Conservation (phyloP, 2,329 filamentous ascomycete species). For the Tolypocladium album region DNA sequence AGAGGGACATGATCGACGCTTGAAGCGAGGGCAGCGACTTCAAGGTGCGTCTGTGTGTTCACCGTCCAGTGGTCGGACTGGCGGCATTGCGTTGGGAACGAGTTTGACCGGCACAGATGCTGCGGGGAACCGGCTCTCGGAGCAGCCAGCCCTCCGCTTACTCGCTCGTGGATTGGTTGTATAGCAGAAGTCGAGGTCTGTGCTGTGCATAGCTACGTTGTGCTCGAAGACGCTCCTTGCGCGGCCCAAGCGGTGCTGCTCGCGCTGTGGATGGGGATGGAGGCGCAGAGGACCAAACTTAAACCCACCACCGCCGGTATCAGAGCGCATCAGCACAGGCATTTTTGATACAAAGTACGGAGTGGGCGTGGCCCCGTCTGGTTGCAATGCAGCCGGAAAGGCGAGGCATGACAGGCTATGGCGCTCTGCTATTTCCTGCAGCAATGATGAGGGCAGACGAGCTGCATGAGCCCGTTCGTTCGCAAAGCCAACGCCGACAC, state of each 20-base stretch:
- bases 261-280: background rate
- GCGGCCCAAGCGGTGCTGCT: too few species aligned
- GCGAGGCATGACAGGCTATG: background rate
- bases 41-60: background rate
- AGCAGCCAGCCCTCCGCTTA: background rate
- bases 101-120: background rate
- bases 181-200: background rate
- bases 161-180: background rate
- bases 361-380: background rate
- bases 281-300: background rate
- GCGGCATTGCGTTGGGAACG: background rate
- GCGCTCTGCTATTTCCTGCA: background rate
- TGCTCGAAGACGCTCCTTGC: too few species aligned
- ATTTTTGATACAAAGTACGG: too few species aligned
- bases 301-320: background rate
- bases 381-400: background rate
- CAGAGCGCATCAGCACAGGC: background rate
- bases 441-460: background rate
- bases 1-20: background rate
- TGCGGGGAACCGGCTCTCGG: background rate
- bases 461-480: background rate
- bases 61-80: background rate
- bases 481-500: background rate
- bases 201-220: background rate
- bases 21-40: background rate